A percentile compares a stretch with the other conserved stretches of the same genome.
Conservation (phyloP, 805 yeast genomes). For the Candida xyloterini region DNA sequence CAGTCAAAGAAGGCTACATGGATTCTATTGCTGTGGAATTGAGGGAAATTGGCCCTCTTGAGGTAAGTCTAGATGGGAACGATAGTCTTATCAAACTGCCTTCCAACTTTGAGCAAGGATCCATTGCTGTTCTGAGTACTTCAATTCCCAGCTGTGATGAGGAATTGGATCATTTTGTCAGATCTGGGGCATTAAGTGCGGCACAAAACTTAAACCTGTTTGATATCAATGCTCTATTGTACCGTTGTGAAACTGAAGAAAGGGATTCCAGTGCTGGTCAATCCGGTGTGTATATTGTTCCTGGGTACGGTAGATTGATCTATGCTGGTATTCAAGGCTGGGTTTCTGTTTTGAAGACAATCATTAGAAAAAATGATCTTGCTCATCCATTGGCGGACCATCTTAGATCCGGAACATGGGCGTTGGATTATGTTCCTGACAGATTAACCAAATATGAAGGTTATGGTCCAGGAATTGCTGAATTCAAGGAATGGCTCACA, state of each 20-base stretch:
- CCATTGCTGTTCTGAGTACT: conserved; percentile 81
- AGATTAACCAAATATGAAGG: conserved; percentile 55
- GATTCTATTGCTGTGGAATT: conserved; percentile 67
- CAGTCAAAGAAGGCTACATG: conserved; percentile 40
- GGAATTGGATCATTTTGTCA: conserved; percentile 61
- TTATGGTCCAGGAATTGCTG: conserved; percentile 44
- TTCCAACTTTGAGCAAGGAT: conserved; percentile 77
- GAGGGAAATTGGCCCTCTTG: conserved; percentile 48
- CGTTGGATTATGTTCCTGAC: conserved; percentile 67
- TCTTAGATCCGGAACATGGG: conserved; percentile 84
- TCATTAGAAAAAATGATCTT: conserved; percentile 68
- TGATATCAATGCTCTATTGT: conserved; percentile 73
- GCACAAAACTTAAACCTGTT: conserved; percentile 56
- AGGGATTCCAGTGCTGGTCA: conserved; percentile 70
- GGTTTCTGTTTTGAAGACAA: conserved; percentile 62
- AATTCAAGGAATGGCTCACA: conserved; percentile 68
- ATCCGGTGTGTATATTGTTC: conserved; percentile 73
- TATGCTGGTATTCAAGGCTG: conserved; percentile 96
- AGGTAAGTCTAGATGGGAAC: conserved; percentile 40
- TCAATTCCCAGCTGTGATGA: conserved; percentile 62
- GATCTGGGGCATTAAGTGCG: conserved; percentile 75
- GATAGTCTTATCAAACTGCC: conserved; percentile 57
- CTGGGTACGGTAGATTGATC: conserved; percentile 66
- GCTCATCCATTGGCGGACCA: conserved; percentile 84
- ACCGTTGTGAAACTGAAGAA: conserved; percentile 83